Conservation (phyloP, 345 rosid genomes). For the Mallotus nudiflorus region DNA sequence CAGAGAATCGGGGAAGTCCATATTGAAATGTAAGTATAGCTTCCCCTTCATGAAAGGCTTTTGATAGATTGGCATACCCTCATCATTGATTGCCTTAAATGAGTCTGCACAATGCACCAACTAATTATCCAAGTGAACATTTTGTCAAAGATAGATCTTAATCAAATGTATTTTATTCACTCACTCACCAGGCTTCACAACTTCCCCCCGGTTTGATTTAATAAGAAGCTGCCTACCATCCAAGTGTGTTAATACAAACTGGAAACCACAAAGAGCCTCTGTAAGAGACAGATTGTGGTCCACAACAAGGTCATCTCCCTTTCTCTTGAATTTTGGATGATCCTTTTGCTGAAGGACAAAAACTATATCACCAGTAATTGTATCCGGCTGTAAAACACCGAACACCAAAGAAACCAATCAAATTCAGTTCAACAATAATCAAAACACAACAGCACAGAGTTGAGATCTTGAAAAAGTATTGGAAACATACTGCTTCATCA, state of each 20-base stretch:
- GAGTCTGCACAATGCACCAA: conserved; percentile 28
- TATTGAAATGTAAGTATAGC: conserved; percentile 74
- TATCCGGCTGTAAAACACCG: conserved; percentile 71
- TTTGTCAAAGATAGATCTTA: neutral
- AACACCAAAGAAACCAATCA: neutral
- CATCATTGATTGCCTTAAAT: conserved; percentile 75
- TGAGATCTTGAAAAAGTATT: too few relatives aligned
- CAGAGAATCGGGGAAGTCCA: conserved; percentile 87
- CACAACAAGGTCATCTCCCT: conserved; percentile 80
- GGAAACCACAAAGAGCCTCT: conserved; percentile 92
- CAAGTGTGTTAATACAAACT: conserved; percentile 69
- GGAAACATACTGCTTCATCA: conserved; percentile 67
- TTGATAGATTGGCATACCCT: conserved; percentile 85
- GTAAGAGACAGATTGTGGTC: conserved; percentile 79
- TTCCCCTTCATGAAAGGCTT: conserved; percentile 94
- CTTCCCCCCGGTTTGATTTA: conserved; percentile 82
- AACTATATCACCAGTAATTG: conserved; percentile 80
- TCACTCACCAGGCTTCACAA: conserved; percentile 71
- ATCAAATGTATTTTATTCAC: too few relatives aligned
- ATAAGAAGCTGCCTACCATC: conserved; percentile 89
- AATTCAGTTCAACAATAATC: neutral
- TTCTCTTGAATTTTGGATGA: conserved; percentile 78
- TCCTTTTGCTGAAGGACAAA: conserved; percentile 88
- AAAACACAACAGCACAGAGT: too few relatives aligned
- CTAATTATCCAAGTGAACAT: neutral